Conservation (phyloP, 2,329 filamentous ascomycete species). For the Tolypocladium guangdongense region DNA sequence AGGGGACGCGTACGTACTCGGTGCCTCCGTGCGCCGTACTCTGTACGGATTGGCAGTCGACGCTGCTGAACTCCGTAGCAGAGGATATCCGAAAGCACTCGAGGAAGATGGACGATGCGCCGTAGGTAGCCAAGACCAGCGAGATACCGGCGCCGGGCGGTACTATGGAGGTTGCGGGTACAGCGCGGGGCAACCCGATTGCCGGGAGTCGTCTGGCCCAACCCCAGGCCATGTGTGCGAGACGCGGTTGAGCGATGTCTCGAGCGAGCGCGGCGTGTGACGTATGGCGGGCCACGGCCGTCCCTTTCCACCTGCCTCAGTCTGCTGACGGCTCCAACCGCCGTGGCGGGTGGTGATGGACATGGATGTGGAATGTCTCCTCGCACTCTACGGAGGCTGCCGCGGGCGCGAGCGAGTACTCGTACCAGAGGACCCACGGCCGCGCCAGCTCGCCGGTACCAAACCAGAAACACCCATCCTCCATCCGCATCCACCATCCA, state of each 20-base stretch:
- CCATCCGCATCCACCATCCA: neutral
- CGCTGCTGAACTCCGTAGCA: too few relatives aligned
- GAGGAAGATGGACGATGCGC: neutral
- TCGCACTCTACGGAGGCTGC: too few relatives aligned
- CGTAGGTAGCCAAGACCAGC: neutral
- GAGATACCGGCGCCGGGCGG: neutral
- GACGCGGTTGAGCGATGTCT: neutral
- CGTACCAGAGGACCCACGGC: too few relatives aligned
- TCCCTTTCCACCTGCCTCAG: too few relatives aligned
- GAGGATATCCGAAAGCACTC: too few relatives aligned
- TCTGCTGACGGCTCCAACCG: neutral
- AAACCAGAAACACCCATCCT: neutral
- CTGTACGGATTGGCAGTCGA: too few relatives aligned
- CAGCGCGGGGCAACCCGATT: neutral
- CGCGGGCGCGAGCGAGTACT: too few relatives aligned
- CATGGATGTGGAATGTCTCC: neutral
- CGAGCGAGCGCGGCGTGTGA: neutral
- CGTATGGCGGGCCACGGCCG: neutral
- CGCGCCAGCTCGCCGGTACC: neutral
- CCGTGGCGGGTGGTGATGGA: neutral
- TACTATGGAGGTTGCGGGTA: neutral
- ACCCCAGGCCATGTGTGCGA: too few relatives aligned
- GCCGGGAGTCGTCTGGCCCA: too few relatives aligned
- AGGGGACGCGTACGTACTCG: neutral
- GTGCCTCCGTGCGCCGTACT: too few relatives aligned